These are phyloP conservation scores for Ustilago vetiveriae DNA, from an alignment of 1,284 basidiomycete species.

Conservation along the genomic window DNA sequence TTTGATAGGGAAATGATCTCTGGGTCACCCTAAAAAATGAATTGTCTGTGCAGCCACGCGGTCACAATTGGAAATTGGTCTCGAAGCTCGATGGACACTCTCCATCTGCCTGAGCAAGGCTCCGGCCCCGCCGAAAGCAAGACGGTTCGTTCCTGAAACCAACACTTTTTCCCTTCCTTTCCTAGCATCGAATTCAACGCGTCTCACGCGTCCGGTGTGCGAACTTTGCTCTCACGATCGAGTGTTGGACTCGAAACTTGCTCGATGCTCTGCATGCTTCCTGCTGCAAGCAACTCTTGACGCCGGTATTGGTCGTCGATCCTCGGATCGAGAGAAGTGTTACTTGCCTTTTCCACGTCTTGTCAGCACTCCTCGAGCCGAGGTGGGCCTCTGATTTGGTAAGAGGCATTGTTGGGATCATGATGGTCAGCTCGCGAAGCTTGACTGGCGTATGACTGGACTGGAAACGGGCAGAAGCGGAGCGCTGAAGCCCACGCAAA, in stretches of 20 bases:
- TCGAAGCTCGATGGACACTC: too few relatives aligned
- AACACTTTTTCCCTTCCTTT: constrained; percentile 24
- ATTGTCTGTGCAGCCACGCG: constrained; percentile 5
- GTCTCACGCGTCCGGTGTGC: constrained; percentile 17
- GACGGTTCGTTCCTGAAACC: constrained; percentile 8
- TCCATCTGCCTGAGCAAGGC: not conserved
- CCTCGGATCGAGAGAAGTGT: too few relatives aligned
- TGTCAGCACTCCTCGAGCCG: too few relatives aligned
- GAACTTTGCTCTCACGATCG: constrained; percentile 1
- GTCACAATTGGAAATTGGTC: not conserved
- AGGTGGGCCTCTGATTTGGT: too few relatives aligned
- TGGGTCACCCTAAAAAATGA: not conserved
- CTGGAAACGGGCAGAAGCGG: too few relatives aligned
- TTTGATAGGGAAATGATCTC: too few relatives aligned
- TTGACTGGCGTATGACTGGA: too few relatives aligned
- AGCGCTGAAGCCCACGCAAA: not conserved
- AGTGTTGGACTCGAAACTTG: not conserved
- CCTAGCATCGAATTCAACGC: not conserved
- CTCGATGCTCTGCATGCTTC: not conserved
- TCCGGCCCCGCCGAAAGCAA: not conserved
- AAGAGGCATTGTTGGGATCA: too few relatives aligned
- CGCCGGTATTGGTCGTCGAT: too few relatives aligned
- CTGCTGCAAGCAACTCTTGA: not conserved
- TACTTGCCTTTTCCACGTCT: too few relatives aligned
- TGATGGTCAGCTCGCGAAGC: too few relatives aligned